These are phyloP conservation scores for Lentinus brumalis DNA, from an alignment of 768 basidiomycete species.

Conservation along the genomic window DNA sequence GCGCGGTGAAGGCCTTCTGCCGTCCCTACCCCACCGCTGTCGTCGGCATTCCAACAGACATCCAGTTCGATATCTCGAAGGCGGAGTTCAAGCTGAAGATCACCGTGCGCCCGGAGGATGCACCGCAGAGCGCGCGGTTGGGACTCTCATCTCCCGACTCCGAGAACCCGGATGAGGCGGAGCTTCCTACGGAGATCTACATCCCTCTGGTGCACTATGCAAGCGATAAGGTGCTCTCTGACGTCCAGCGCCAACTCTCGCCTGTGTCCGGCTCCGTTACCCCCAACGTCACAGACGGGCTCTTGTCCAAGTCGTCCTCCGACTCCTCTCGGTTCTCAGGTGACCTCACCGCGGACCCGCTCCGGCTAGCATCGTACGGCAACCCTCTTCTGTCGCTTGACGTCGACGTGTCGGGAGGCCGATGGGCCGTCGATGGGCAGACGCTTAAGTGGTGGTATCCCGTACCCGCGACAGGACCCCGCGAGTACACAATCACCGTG, in stretches of 20 bases:
- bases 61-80: slow-evolving; percentile 76
- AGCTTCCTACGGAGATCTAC: slow-evolving; percentile 84
- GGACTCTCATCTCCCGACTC: slow-evolving; percentile 20
- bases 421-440: slow-evolving; percentile 50
- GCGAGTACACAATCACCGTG: slow-evolving; percentile 35
- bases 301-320: slow-evolving; percentile 9
- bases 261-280: slow-evolving; percentile 2
- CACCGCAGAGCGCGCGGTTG: slow-evolving; percentile 27
- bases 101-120: slow-evolving; percentile 61
- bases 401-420: slow-evolving; percentile 49
- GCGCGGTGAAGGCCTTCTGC: slow-evolving; percentile 82
- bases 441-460: slow-evolving; percentile 46
- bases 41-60: slow-evolving; percentile 65
- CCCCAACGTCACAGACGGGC: slow-evolving; percentile 11
- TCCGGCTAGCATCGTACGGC: slow-evolving; percentile 8
- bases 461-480: slow-evolving; percentile 29
- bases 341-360: not conserved
- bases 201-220: slow-evolving; percentile 91
- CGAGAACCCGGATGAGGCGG: slow-evolving; percentile 31
- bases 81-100: slow-evolving; percentile 73
- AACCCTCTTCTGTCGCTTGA: slow-evolving; percentile 38
- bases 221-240: slow-evolving; percentile 36
- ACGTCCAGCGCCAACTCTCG: slow-evolving; percentile 3
- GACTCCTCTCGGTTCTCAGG: slow-evolving; percentile 2
- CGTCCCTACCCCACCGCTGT: slow-evolving; percentile 80